These are phyloP conservation scores for Microthlaspi erraticum DNA, from an alignment of 345 rosid genomes.

Conservation along the genomic window DNA sequence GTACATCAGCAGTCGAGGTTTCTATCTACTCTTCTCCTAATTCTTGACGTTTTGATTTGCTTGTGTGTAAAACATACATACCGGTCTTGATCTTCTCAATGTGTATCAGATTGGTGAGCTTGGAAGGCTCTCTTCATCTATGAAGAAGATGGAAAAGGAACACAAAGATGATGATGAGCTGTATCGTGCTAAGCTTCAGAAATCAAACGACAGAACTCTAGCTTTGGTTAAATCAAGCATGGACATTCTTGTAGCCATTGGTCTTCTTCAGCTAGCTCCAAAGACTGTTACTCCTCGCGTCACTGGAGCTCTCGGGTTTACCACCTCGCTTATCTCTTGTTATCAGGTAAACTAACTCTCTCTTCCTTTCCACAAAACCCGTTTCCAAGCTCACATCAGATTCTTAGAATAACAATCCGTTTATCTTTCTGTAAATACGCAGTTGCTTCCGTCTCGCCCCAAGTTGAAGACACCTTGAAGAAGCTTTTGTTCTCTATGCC, in stretches of 20 bases:
- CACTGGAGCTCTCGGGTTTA: constrained; percentile 86
- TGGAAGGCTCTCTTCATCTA: constrained; percentile 78
- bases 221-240: constrained; percentile 82
- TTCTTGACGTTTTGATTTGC: constrained; percentile 7
- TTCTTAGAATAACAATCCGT: background rate
- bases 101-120: constrained; percentile 76
- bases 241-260: constrained; percentile 86
- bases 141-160: constrained; percentile 80
- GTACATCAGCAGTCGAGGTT: constrained; percentile 87
- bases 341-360: constrained; percentile 72
- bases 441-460: constrained; percentile 42
- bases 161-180: constrained; percentile 74
- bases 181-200: constrained; percentile 71
- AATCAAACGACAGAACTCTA: constrained; percentile 80
- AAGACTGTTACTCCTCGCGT: constrained; percentile 88
- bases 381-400: background rate
- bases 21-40: constrained; percentile 21
- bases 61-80: background rate
- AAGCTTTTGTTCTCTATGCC: constrained; percentile 23
- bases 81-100: constrained; percentile 3
- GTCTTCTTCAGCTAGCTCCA: constrained; percentile 90
- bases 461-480: constrained; percentile 45
- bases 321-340: constrained; percentile 85
- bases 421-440: constrained; percentile 16
- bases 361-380: constrained; percentile 6